Base-by-base conservation (phyloP, 768 basidiomycete species). In the Boletus coccyginus region DNA sequence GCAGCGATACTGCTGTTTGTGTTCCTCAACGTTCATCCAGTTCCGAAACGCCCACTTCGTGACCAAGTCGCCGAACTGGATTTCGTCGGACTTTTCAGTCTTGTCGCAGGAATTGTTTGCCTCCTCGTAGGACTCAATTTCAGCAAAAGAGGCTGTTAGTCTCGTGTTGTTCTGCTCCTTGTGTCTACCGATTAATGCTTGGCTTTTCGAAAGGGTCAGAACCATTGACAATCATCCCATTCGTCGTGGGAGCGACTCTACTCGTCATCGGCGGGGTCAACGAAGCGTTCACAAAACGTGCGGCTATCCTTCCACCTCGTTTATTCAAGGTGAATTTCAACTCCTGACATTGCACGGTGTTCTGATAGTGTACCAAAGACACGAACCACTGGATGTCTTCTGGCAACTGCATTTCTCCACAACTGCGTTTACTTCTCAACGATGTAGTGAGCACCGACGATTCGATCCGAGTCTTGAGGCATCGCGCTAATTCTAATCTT, bases 1-100 rank as follows among this genome's bases (percentile, higher is more conserved):
- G 86, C 86, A 13, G 81, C 75, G 24, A 71, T 61, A 3, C 67
- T 89, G 19, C 70, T 91, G 4, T 87, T 88, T 66, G 78, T 85
- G 69, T 90, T 86, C 76, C 78, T 92, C 38, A 85, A 88, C 62
- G 74, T 91, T 40, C 89, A 90, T 65, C 87, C 90, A 3, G 85
- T 82, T 55, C 77, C 82, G 49, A 80, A 82, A 6, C 80, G 79
- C 61, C 71, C 85, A 0, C 67, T 88, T 42, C 75, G 71, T 27
- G 69, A 87, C 57, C 87, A 91, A 64, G 64, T 81, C 14, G 56
- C 64, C 29, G 81, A 85, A 44, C 86, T 92, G 57, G 90, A 92
- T 68, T 90, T 90, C 58, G 24, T 83, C 17, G 90, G 90, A 12
- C 75, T 92, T 32, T 55, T 72, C 19, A 71, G 87, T 27, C 78